These are phyloP conservation scores for Mercurialis annua DNA, from an alignment of 345 rosid genomes.

Conservation along the genomic window DNA sequence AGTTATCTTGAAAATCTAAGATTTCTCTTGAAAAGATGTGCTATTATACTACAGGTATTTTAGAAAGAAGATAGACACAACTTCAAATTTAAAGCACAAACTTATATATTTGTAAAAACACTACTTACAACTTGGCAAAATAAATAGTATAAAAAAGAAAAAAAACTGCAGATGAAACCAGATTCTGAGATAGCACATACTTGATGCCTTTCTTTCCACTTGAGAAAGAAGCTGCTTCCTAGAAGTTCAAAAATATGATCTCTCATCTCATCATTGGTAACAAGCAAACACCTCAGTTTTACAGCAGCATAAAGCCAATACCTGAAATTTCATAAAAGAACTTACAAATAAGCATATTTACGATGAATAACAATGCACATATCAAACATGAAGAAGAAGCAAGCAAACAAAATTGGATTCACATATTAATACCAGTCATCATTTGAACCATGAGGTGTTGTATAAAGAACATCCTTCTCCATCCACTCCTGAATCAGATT, in stretches of 20 bases:
- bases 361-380: not conserved
- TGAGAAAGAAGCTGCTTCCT: slow-evolving; percentile 61
- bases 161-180: not conserved
- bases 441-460: slow-evolving; percentile 85
- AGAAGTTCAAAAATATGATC: slow-evolving; percentile 89
- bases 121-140: not conserved
- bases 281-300: slow-evolving; percentile 69
- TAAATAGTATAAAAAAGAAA: not conserved
- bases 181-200: slow-evolving; percentile 25
- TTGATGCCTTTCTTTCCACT: slow-evolving; percentile 92
- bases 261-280: slow-evolving; percentile 93
- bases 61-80: not conserved
- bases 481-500: slow-evolving; percentile 66
- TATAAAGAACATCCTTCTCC: slow-evolving; percentile 50
- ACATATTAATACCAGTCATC: slow-evolving; percentile 69
- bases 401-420: not conserved
- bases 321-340: slow-evolving; percentile 34
- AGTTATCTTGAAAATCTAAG: not conserved
- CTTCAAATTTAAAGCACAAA: slow-evolving; percentile 3
- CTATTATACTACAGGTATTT: not conserved
- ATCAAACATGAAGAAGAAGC: not conserved
- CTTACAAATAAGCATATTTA: not conserved
- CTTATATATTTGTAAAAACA: not conserved
- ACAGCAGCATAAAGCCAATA: slow-evolving; percentile 91
- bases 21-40: not conserved